A percentile compares a stretch with the other conserved stretches of the same genome.
phyloP scores from a whole-genome alignment of 306 rosid genomes.

The Cucurbita argyrosperma region DNA sequence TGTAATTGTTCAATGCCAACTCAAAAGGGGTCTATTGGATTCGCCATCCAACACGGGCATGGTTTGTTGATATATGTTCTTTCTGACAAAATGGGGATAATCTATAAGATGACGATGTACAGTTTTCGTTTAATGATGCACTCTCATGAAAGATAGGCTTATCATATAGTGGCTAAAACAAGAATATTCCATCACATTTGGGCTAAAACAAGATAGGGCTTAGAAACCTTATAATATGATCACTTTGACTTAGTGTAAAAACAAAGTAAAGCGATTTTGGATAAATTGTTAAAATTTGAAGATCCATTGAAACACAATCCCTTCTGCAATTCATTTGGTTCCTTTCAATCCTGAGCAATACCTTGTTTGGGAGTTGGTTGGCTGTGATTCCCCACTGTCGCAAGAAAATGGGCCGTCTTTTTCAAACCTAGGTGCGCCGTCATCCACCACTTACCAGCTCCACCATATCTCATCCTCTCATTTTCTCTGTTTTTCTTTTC shows the following conservation, averaged over 20 bases:
- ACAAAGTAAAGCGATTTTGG: too few relatives aligned
- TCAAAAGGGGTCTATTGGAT: too few relatives aligned
- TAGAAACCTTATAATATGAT: too few relatives aligned
- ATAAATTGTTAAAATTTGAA: too few relatives aligned
- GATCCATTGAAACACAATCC: slow-evolving; percentile 62
- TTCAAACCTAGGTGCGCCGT: slow-evolving; percentile 30
- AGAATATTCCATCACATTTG: background rate
- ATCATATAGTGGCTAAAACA: background rate
- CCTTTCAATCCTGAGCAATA: slow-evolving; percentile 37
- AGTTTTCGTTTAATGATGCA: too few relatives aligned
- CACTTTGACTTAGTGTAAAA: too few relatives aligned
- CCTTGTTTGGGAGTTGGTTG: background rate
- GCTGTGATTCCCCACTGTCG: background rate
- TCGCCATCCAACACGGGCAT: too few relatives aligned
- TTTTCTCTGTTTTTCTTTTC: background rate
- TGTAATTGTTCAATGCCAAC: background rate
- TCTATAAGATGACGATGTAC: too few relatives aligned
- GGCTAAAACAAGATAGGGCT: too few relatives aligned
- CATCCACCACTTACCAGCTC: slow-evolving; percentile 42
- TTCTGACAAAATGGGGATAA: too few relatives aligned
- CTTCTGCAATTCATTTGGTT: slow-evolving; percentile 23
- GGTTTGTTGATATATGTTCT: too few relatives aligned
- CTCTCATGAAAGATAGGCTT: too few relatives aligned
- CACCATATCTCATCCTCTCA: slow-evolving; percentile 26
- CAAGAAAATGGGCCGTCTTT: slow-evolving; percentile 25